Conservation (phyloP, 345 rosid genomes). For the Microcos paniculata region DNA sequence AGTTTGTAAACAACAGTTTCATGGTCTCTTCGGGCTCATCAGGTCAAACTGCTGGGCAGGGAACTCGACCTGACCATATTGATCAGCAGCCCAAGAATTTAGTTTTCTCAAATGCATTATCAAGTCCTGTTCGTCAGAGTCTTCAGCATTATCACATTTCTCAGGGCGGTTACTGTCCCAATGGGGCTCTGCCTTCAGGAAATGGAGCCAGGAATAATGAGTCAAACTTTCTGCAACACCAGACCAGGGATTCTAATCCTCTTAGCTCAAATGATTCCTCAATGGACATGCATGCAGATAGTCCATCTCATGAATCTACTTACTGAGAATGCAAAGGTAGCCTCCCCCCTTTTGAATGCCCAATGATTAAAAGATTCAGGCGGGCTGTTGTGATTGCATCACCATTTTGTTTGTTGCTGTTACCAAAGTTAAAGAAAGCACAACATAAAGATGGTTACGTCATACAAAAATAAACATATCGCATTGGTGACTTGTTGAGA, state of each 20-base stretch:
- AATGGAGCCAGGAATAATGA: slow-evolving; percentile 44
- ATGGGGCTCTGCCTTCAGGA: slow-evolving; percentile 39
- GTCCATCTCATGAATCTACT: slow-evolving; percentile 25
- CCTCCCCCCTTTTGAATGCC: slow-evolving; percentile 9
- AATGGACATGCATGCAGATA: slow-evolving; percentile 82
- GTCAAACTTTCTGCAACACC: slow-evolving; percentile 42
- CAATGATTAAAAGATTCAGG: slow-evolving; percentile 12
- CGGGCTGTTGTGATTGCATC: slow-evolving; percentile 10
- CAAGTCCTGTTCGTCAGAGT: slow-evolving; percentile 71
- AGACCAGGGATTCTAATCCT: slow-evolving; percentile 63
- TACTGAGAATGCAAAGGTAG: slow-evolving; percentile 22
- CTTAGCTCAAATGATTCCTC: slow-evolving; percentile 72
- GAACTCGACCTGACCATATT: slow-evolving; percentile 51
- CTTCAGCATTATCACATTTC: slow-evolving; percentile 69
- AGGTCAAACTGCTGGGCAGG: slow-evolving; percentile 45
- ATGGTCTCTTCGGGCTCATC: slow-evolving; percentile 58
- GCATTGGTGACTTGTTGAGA: slow-evolving; percentile 32
- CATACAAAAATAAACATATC: slow-evolving; percentile 31
- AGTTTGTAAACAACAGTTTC: slow-evolving; percentile 39
- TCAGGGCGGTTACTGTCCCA: slow-evolving; percentile 58
- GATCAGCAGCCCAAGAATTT: slow-evolving; percentile 77
- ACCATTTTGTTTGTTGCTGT: slow-evolving; percentile 12
- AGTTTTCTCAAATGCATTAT: slow-evolving; percentile 81
- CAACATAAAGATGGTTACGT: slow-evolving; percentile 27
- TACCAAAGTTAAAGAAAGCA: neutral